phyloP scores from a whole-genome alignment of 495 filamentous ascomycete species.

The Pseudoneurospora amorphoporcata region DNA sequence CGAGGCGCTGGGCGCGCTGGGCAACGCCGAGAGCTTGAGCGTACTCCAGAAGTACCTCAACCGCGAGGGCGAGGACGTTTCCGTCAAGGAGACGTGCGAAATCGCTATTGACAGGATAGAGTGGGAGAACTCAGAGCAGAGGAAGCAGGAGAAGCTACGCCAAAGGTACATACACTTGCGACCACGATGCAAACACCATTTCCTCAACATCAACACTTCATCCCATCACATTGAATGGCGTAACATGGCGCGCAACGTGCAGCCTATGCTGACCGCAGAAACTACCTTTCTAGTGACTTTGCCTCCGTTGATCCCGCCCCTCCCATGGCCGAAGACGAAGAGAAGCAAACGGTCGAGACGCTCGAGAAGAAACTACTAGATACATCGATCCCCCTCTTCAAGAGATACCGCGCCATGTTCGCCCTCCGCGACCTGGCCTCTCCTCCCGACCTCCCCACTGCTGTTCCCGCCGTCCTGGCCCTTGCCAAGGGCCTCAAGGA shows the following conservation, averaged over 20 bases:
- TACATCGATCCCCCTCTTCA: constrained; percentile 68
- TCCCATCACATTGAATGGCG: neutral
- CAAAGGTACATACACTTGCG: constrained; percentile 48
- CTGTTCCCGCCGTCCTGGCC: constrained; percentile 69
- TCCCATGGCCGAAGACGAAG: constrained; percentile 55
- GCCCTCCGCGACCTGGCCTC: constrained; percentile 87
- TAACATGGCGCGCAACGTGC: neutral
- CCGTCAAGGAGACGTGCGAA: constrained; percentile 92
- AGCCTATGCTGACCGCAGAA: neutral
- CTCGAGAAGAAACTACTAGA: constrained; percentile 70
- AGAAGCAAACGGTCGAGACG: constrained; percentile 56
- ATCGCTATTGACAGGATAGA: constrained; percentile 89
- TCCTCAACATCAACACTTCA: neutral
- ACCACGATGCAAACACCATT: neutral
- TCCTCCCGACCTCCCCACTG: constrained; percentile 79
- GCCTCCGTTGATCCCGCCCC: constrained; percentile 93
- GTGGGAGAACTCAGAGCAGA: constrained; percentile 74
- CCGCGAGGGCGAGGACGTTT: constrained; percentile 56
- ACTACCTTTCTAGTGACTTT: constrained; percentile 56
- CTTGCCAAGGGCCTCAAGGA: constrained; percentile 83
- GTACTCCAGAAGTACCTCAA: constrained; percentile 63
- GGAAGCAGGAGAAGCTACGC: constrained; percentile 62
- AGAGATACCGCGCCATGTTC: constrained; percentile 97
- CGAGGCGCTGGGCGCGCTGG: constrained; percentile 86
- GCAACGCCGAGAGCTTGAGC: constrained; percentile 57